These are phyloP conservation scores for Auricularia sp. DNA, from an alignment of 768 basidiomycete genomes.

Conservation along the genomic window DNA sequence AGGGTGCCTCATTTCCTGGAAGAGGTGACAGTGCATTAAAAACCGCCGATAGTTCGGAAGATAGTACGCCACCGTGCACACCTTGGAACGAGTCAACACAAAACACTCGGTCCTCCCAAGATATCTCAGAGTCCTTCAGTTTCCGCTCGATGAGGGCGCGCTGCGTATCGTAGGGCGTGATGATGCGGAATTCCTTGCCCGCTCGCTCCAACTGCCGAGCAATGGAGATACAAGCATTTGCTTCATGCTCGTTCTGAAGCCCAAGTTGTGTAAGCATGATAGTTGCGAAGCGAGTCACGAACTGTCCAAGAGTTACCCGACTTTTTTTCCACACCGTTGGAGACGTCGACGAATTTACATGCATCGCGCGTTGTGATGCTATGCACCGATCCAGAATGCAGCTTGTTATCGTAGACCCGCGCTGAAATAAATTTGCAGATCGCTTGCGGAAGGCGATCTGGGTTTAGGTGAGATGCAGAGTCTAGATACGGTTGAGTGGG, in stretches of 20 bases:
- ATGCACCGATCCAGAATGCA: slow-evolving; percentile 48
- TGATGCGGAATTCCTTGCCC: slow-evolving; percentile 46
- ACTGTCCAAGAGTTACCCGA: slow-evolving; percentile 31
- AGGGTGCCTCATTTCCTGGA: slow-evolving; percentile 79
- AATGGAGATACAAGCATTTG: slow-evolving; percentile 44
- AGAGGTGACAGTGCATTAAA: no score
- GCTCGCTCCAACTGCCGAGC: slow-evolving; percentile 41
- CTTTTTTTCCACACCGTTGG: slow-evolving; percentile 29
- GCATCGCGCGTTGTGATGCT: slow-evolving; percentile 35
- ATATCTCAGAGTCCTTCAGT: slow-evolving; percentile 39
- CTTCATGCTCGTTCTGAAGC: slow-evolving; percentile 67
- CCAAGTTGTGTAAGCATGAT: no score
- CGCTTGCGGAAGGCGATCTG: slow-evolving; percentile 77
- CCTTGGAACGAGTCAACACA: slow-evolving; percentile 80
- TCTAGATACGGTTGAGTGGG: no score
- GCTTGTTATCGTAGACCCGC: slow-evolving; percentile 50
- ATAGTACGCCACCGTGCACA: no score
- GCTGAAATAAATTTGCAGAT: slow-evolving; percentile 69
- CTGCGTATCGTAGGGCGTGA: slow-evolving; percentile 78
- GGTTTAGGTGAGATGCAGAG: no score
- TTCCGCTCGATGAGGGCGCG: slow-evolving; percentile 44
- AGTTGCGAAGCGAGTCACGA: no score
- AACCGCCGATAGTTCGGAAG: no score
- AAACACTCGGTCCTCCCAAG: slow-evolving; percentile 51
- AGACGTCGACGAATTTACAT: slow-evolving; percentile 51